phyloP scores from a whole-genome alignment of 2,329 filamentous ascomycete genomes.

The Botrytis tulipae region DNA sequence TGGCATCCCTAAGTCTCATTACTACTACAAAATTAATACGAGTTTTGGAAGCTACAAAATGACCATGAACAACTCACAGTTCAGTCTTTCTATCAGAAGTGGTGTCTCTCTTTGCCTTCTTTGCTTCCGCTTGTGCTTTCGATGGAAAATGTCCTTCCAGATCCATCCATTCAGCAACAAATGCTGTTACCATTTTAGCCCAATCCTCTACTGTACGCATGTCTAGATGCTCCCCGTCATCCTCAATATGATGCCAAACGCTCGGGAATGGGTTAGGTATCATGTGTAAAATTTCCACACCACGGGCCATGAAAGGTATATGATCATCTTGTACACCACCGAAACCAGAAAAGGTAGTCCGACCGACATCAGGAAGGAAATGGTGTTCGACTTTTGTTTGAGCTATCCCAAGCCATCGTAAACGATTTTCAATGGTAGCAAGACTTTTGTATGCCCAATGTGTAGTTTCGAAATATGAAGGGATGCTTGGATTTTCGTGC shows the following conservation, averaged over 20 bases:
- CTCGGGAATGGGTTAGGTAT: conserved; percentile 79
- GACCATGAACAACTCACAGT: conserved; percentile 37
- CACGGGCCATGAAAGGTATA: conserved; percentile 80
- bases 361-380: conserved; percentile 66
- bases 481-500: conserved; percentile 63
- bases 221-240: conserved; percentile 84
- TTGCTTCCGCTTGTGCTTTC: conserved; percentile 19
- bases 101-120: conserved; percentile 25
- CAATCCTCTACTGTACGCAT: conserved; percentile 79
- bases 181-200: conserved; percentile 79
- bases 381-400: conserved; percentile 54
- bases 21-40: conserved; percentile 14
- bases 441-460: conserved; percentile 90
- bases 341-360: conserved; percentile 47
- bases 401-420: conserved; percentile 65
- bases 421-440: conserved; percentile 68
- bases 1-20: conserved; percentile 5
- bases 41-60: conserved; percentile 7
- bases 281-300: conserved; percentile 84
- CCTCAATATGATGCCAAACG: conserved; percentile 84
- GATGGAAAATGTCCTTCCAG: conserved; percentile 45
- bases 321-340: conserved; percentile 79
- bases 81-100: conserved; percentile 31
- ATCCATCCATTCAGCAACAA: conserved; percentile 91
- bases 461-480: conserved; percentile 84